These are phyloP conservation scores for Cryptosporidium meleagridis DNA, from an alignment of 169 alveolate species.

Conservation along the genomic window DNA sequence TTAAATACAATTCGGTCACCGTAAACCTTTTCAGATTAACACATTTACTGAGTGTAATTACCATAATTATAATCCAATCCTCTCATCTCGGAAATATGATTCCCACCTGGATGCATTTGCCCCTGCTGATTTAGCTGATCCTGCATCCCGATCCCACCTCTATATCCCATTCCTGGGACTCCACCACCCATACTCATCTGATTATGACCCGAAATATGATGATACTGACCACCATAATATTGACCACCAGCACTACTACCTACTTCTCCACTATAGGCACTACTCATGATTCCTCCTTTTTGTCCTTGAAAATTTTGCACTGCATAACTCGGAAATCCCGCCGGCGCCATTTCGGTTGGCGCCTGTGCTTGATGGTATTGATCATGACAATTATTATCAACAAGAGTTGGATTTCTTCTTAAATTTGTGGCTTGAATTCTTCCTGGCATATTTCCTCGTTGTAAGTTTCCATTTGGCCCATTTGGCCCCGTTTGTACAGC, in stretches of 20 bases:
- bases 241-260: background rate
- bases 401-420: background rate
- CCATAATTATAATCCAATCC: constrained; percentile 1
- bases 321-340: background rate
- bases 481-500: background rate
- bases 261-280: background rate
- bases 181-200: background rate
- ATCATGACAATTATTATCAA: background rate
- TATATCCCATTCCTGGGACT: background rate
- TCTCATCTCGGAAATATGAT: background rate
- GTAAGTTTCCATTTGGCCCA: background rate
- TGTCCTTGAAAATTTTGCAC: constrained; percentile 6
- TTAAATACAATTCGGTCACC: background rate
- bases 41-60: background rate
- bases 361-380: background rate
- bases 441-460: background rate
- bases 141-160: background rate
- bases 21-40: background rate
- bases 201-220: background rate
- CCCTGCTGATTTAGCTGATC: background rate
- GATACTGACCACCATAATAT: background rate
- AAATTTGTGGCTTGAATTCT: background rate
- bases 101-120: background rate
- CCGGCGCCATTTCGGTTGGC: background rate
- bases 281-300: background rate